A percentile compares a stretch with the other conserved stretches of the same genome.
Evolutionary conservation across 106 monocot species (phyloP).

Genomic region (Hemerocallis citrina): DNA sequence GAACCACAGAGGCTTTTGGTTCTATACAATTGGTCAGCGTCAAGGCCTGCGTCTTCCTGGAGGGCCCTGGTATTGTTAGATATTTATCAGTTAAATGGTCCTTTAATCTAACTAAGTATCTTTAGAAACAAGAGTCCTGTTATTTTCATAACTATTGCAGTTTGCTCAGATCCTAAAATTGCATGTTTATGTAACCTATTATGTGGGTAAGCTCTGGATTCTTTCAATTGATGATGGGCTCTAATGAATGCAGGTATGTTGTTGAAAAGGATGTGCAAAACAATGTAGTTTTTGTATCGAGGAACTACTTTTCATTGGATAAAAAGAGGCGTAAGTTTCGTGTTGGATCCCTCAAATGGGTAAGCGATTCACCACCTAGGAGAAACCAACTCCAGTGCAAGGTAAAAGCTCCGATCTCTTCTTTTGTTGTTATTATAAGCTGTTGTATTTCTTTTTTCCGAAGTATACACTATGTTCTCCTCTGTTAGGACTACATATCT

Average conservation of each 20-base stretch:
- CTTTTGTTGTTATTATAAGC: background rate
- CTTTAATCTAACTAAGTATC: no score
- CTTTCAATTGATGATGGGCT: background rate
- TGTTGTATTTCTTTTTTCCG: no score
- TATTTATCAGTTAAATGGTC: background rate
- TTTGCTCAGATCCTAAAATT: background rate
- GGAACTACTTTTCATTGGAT: constrained; percentile 88
- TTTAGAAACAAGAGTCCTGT: background rate
- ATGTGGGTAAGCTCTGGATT: no score
- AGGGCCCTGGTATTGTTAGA: constrained; percentile 74
- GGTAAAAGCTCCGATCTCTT: constrained; percentile 26
- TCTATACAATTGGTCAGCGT: constrained; percentile 96
- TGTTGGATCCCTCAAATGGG: constrained; percentile 78
- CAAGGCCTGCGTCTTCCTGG: constrained; percentile 96
- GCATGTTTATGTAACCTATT: background rate
- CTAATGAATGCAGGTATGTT: constrained; percentile 69
- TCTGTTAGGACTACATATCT: no score
- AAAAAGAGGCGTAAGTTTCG: constrained; percentile 68
- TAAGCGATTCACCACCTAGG: constrained; percentile 32
- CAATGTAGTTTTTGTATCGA: constrained; percentile 93
- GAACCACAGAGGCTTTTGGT: constrained; percentile 92
- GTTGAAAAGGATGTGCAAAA: constrained; percentile 90
- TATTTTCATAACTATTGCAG: background rate
- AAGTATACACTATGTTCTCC: no score
- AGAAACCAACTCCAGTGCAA: constrained; percentile 58